phyloP scores from a whole-genome alignment of 2,329 filamentous ascomycete genomes.

The Fusarium sp. region DNA sequence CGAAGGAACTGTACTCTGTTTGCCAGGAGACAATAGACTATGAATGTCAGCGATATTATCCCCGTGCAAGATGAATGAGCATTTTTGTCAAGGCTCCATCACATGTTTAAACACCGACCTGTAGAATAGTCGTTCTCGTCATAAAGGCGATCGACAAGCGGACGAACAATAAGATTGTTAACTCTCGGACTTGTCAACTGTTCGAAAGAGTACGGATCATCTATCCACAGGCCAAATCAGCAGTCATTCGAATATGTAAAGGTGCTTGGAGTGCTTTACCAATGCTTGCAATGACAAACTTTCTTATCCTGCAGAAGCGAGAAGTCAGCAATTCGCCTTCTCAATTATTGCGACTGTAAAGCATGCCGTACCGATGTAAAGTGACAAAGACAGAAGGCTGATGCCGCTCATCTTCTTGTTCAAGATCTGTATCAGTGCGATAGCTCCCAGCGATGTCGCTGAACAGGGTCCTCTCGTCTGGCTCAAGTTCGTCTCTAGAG shows the following conservation, averaged over 20 bases:
- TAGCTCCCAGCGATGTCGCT: neutral
- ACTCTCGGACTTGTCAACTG: conserved; percentile 14
- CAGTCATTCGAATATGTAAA: neutral
- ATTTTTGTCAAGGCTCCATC: neutral
- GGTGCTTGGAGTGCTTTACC: neutral
- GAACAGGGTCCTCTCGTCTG: neutral
- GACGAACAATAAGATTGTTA: conserved; percentile 17
- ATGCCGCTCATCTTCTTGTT: conserved; percentile 4
- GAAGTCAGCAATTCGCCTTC: accelerated
- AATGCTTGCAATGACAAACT: conserved; percentile 21
- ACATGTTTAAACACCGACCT: neutral
- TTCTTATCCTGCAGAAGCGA: neutral
- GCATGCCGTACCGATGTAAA: neutral
- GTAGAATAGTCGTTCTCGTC: conserved; percentile 7
- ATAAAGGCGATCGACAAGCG: conserved; percentile 7
- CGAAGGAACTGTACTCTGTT: conserved; percentile 77
- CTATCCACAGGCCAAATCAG: neutral
- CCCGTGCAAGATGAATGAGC: neutral
- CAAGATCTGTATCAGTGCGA: conserved; percentile 1
- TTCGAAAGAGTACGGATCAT: conserved; percentile 16
- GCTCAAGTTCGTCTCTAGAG: neutral
- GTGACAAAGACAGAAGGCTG: conserved; percentile 5
- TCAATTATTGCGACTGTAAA: accelerated
- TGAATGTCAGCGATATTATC: neutral
- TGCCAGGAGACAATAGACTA: conserved; percentile 78